phyloP scores from a whole-genome alignment of 2,329 filamentous ascomycete genomes.

The Pyrenophora graminea region DNA sequence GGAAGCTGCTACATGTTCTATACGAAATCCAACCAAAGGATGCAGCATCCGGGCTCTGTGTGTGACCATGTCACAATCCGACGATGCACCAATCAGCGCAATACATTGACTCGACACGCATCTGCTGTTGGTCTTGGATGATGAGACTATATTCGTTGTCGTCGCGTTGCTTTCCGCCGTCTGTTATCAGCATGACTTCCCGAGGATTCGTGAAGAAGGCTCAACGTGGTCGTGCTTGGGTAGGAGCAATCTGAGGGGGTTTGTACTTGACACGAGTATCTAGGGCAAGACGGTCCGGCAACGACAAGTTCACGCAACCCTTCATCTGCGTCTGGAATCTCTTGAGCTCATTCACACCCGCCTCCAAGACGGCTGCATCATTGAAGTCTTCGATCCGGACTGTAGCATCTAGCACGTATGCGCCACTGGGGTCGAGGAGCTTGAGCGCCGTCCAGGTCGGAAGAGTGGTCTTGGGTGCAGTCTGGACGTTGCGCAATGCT shows the following conservation, averaged over 20 bases:
- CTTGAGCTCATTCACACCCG: conserved; percentile 60
- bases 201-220: background rate
- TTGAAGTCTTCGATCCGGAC: conserved; percentile 61
- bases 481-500: conserved; percentile 40
- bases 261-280: conserved; percentile 63
- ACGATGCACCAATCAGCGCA: too few species aligned
- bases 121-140: too few species aligned
- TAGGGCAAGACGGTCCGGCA: conserved; percentile 62
- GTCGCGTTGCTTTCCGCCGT: background rate
- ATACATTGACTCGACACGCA: too few species aligned
- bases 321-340: conserved; percentile 60
- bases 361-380: conserved; percentile 59
- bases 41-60: too few species aligned
- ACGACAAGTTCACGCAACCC: conserved; percentile 60
- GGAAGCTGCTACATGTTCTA: too few species aligned
- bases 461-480: conserved; percentile 42
- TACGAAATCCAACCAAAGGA: too few species aligned
- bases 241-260: conserved; percentile 21
- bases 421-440: conserved; percentile 60
- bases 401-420: conserved; percentile 62
- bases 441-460: conserved; percentile 53
- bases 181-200: background rate
- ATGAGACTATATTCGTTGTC: too few species aligned
- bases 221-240: conserved; percentile 27
- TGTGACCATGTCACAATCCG: too few species aligned